These are phyloP conservation scores for Hypoxylon rickii DNA, from an alignment of 495 filamentous ascomycete genomes.

Conservation along the genomic window DNA sequence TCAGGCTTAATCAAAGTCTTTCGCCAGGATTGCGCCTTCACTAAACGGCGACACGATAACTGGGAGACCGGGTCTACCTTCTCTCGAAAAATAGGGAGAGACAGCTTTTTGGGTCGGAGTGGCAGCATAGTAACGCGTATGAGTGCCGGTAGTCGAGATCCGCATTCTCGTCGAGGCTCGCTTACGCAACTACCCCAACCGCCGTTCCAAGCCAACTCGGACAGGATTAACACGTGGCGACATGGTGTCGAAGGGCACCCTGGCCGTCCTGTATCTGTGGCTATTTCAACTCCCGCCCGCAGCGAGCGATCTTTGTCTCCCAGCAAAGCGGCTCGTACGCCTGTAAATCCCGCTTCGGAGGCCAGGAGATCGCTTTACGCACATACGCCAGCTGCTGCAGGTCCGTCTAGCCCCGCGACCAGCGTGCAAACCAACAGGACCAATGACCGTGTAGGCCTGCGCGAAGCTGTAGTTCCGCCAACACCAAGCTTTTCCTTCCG, in stretches of 20 bases:
- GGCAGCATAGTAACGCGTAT: constrained; percentile 61
- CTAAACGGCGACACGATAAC: constrained; percentile 60
- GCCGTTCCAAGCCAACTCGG: constrained; percentile 63
- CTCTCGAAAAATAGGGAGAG: constrained; percentile 66
- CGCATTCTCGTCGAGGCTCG: constrained; percentile 60
- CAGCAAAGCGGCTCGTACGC: constrained; percentile 45
- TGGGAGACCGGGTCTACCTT: constrained; percentile 79
- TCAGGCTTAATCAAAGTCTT: constrained; percentile 90
- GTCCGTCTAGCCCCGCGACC: constrained; percentile 20
- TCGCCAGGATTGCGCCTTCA: constrained; percentile 84
- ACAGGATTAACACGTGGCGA: constrained; percentile 91
- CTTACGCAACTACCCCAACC: constrained; percentile 43
- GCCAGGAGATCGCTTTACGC: constrained; percentile 48
- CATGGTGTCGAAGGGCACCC: constrained; percentile 65
- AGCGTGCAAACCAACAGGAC: constrained; percentile 20
- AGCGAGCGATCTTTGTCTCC: constrained; percentile 58
- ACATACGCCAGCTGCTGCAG: constrained; percentile 24
- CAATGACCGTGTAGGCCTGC: constrained; percentile 16
- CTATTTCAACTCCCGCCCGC: constrained; percentile 41
- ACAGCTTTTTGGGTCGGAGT: constrained; percentile 63
- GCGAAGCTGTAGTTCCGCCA: constrained; percentile 33
- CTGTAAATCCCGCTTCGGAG: constrained; percentile 47
- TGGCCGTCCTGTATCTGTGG: constrained; percentile 39
- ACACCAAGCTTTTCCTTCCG: constrained; percentile 48
- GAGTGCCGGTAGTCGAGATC: constrained; percentile 55